Evolutionary conservation across 2,329 filamentous ascomycete species (phyloP), one percentile per base, ranked within the genome.

Genomic region (Polychaeton citri): DNA sequence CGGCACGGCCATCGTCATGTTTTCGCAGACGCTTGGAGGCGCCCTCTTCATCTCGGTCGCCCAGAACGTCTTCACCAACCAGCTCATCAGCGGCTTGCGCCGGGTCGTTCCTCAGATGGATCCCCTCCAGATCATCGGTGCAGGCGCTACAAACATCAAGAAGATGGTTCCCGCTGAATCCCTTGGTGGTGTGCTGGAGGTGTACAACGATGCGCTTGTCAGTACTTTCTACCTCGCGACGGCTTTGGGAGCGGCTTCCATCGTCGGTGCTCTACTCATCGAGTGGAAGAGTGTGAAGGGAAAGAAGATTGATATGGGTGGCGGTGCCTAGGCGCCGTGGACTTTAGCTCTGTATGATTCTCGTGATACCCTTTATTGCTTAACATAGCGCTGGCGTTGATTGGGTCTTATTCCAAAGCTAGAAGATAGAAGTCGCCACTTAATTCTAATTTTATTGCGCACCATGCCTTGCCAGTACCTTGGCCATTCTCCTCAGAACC

Each of bases 241-340:
- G 6, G 67, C 70, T 2, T 59, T 76, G 48, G 63, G 66, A 0
- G 61, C 61, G 6, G 38, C 77, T 6, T 68, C 65, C 4, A 61
- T 79, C 10, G 24, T 78, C 6, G 76, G 72, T 0, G 63, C 68
- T 0, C 46, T 65, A 1, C 58, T 61, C 5, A 68, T 81, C 45
- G 71, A 81, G 58, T 82, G 76, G 76, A 70, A 64, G 52, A 76
- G 63, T 43, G 74, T 82, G 49, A 81, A 81, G 63, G 53, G 53
- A 17, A 55, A 55, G 47, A 59, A 63, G 44, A 57, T 65, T 34
- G 53, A 59, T 44, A 52, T 54, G 51, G 46, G 43, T 28, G 24
- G 24, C 7, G 24, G 24, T 7, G 24, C 24, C 12, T 28, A 28
- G 24, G 15, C 24, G 4, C 7, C 12, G 12, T 4, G 24, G n/a